Base-by-base conservation (phyloP, 352 stramenopile genomes). In the Plasmopara viticola region DNA sequence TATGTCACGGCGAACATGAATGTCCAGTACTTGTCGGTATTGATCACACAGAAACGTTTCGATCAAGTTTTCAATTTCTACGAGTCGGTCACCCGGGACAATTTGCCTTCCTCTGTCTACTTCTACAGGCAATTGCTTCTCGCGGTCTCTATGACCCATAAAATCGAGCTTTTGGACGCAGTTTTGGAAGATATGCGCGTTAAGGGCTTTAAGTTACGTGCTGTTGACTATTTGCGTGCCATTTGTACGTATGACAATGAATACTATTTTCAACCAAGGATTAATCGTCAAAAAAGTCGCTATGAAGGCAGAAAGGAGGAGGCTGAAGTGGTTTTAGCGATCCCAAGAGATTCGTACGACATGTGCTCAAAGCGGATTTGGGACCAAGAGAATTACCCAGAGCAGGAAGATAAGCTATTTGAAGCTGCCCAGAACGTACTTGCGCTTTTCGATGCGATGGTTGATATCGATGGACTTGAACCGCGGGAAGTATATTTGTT, bases 1-100 rank as follows among this genome's bases (percentile, higher is more conserved):
- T 82, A 85, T 53, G 72, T 76, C 48, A 79, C 78, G 1, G 72
- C 74, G 7, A 82, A 79, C 57, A 88, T 86, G 74, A 86, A 75
- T 44, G 58, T 64, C 25, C 64, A 79, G 52, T 88, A 83, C 56
- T 15, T 80, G 5, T 66, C 64, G 25, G 60, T 71, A 31, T 52
- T 88, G 9, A 63, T 85, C 45, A 61, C 44, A 14, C 51, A 69
- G 41, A 57, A 45, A 28, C 57, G 71, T 2, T 69, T 62, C 15
- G 60, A 70, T 38, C 62, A 81, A 28, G 66, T 70, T 15, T 62
- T 73, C n/a, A 61, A 66, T n/a, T 72, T 86, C 48, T 86, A 76
- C 44, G 44, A 68, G 25, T 31, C 62, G 13, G 65, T 84, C n/a
- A 44, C 47, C 28, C 55, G 62, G 7, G 60, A 80, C 33, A 68